A percentile compares a stretch with the other conserved stretches of the same genome.
These are phyloP conservation scores for Cicer bijugum DNA, from an alignment of 306 rosid species.

Conservation along the genomic window DNA sequence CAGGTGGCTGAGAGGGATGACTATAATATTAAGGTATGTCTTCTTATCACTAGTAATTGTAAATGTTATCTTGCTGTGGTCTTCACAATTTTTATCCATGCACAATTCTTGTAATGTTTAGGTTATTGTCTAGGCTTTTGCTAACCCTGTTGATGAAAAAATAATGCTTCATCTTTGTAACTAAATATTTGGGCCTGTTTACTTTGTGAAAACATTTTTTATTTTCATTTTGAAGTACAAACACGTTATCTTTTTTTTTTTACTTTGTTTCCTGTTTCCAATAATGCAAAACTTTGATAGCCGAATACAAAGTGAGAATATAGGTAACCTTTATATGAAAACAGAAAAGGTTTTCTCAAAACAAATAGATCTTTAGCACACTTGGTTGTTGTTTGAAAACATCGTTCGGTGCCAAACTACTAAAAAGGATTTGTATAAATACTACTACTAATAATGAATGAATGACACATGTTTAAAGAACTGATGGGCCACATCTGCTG, in stretches of 20 bases:
- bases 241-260: background rate
- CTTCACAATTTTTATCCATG: slow-evolving; percentile 17
- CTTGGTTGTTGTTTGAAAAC: background rate
- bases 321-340: background rate
- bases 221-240: background rate
- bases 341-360: background rate
- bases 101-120: slow-evolving; percentile 37
- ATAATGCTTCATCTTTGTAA: slow-evolving; percentile 20
- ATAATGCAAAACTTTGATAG: background rate
- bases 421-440: slow-evolving; percentile 8
- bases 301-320: background rate
- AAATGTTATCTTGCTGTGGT: slow-evolving; percentile 6
- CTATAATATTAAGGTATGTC: slow-evolving; percentile 82
- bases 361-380: background rate
- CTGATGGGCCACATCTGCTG: background rate
- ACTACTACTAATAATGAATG: background rate
- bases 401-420: background rate
- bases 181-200: background rate
- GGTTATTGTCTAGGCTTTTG: slow-evolving; percentile 34
- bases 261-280: background rate
- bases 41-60: slow-evolving; percentile 39
- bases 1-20: slow-evolving; percentile 96
- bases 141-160: slow-evolving; percentile 27
- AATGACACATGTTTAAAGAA: slow-evolving; percentile 15
- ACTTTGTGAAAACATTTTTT: slow-evolving; percentile 1